Percentiles rank a stretch among this genome's conserved stretches.
Evolutionary conservation across 176 grass and related monocot species (phyloP).

Genomic region (Oryza glaberrima): DNA sequence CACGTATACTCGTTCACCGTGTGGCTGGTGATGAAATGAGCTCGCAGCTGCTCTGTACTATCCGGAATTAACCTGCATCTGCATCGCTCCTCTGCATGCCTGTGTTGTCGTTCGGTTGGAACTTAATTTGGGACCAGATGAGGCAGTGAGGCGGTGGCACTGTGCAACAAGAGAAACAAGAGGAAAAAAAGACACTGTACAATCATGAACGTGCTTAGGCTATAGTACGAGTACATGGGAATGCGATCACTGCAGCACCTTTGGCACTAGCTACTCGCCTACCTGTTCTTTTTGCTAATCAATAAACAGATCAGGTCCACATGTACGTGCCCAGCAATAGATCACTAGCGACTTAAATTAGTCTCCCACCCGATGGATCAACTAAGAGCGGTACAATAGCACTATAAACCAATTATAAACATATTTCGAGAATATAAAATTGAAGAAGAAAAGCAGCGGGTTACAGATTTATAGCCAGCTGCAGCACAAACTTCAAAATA

Average conservation of each 20-base stretch:
- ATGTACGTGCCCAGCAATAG: not conserved
- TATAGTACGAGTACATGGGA: not conserved
- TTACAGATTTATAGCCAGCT: too few relatives aligned
- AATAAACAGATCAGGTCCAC: not conserved
- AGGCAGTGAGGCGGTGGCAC: not conserved
- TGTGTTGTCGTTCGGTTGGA: not conserved
- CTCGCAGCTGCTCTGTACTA: not conserved
- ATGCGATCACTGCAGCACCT: not conserved
- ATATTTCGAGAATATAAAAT: too few relatives aligned
- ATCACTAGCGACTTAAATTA: not conserved
- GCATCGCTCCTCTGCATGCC: not conserved
- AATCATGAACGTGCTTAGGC: not conserved
- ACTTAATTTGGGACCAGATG: not conserved
- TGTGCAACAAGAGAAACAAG: too few relatives aligned
- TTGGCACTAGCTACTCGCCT: not conserved
- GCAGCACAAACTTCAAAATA: too few relatives aligned
- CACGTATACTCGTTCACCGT: not conserved
- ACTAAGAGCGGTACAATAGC: not conserved
- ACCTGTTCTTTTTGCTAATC: not conserved
- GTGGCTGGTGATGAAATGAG: not conserved
- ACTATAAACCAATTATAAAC: too few relatives aligned
- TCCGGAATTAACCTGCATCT: not conserved
- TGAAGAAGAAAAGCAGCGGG: too few relatives aligned
- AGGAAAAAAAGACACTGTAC: not conserved
- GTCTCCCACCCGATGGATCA: not conserved